phyloP scores from a whole-genome alignment of 140 eudicot species.

The Anethum foeniculum region DNA sequence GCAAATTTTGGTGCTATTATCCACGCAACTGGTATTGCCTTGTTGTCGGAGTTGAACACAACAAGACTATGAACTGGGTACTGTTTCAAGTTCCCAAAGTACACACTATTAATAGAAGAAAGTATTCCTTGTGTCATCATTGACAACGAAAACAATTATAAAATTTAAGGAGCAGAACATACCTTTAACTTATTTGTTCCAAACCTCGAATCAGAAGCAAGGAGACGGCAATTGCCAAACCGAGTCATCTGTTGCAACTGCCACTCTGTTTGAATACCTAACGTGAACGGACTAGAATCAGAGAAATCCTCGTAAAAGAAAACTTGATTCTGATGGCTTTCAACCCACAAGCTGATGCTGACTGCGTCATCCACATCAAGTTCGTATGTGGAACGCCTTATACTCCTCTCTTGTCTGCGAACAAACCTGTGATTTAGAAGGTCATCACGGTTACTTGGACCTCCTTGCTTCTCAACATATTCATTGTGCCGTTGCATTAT shows the following conservation, averaged over 20 bases:
- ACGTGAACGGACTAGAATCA: constrained; percentile 55
- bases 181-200: constrained; percentile 86
- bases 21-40: constrained; percentile 98
- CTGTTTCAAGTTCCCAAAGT: constrained; percentile 32
- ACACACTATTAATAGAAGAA: constrained; percentile 12
- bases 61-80: constrained; percentile 80
- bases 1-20: constrained; percentile 54
- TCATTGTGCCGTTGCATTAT: constrained; percentile 94
- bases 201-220: constrained; percentile 69
- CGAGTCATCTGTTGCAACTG: constrained; percentile 92
- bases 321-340: constrained; percentile 43
- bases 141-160: neutral
- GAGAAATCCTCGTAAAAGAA: constrained; percentile 73
- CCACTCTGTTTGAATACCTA: constrained; percentile 96
- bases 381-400: constrained; percentile 59
- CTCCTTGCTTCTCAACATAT: constrained; percentile 82
- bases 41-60: constrained; percentile 90
- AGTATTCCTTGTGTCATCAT: neutral
- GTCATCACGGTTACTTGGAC: constrained; percentile 69
- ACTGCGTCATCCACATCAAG: constrained; percentile 84
- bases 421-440: constrained; percentile 81
- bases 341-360: constrained; percentile 80
- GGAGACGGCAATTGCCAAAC: constrained; percentile 72
- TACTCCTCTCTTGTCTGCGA: constrained; percentile 82
- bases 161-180: constrained; percentile 2